phyloP scores from a whole-genome alignment of 2,329 filamentous ascomycete genomes.

The Bretziella fagacearum region DNA sequence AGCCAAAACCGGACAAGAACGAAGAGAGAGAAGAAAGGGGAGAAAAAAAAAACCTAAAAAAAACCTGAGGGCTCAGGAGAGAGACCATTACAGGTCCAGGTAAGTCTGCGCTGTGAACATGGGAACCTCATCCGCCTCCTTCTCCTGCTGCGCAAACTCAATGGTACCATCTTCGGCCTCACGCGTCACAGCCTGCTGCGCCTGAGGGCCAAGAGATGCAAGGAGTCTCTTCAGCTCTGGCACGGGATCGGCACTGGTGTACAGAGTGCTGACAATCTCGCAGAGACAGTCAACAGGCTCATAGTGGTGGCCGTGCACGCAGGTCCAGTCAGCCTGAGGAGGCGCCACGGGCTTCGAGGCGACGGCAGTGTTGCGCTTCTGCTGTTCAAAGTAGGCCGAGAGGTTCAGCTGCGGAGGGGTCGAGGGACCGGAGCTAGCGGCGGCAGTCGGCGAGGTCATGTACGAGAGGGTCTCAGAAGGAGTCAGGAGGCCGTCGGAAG shows the following conservation, averaged over 20 bases:
- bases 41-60: not conserved
- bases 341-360: slow-evolving; percentile 10
- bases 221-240: slow-evolving; percentile 53
- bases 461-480: slow-evolving; percentile 20
- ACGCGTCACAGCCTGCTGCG: not conserved
- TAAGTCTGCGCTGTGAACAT: slow-evolving; percentile 5
- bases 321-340: slow-evolving; percentile 78
- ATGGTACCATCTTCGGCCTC: not conserved
- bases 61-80: not conserved
- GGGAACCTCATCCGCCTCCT: slow-evolving; percentile 13
- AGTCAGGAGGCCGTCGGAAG: slow-evolving; percentile 5
- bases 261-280: slow-evolving; percentile 36
- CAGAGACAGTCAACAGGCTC: slow-evolving; percentile 36
- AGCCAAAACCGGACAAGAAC: not conserved
- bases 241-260: slow-evolving; percentile 49
- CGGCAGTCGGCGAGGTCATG: slow-evolving; percentile 19
- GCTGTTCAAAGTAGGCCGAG: slow-evolving; percentile 54
- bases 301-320: slow-evolving; percentile 42
- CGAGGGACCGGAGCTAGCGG: slow-evolving; percentile 26
- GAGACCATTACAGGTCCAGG: not conserved
- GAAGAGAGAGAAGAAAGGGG: not conserved
- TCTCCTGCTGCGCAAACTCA: slow-evolving; percentile 1
- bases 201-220: slow-evolving; percentile 12
- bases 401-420: slow-evolving; percentile 28
- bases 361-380: slow-evolving; percentile 43